Evolutionary conservation across 805 yeast species (phyloP).

Genomic region (Suhomyces sp.): DNA sequence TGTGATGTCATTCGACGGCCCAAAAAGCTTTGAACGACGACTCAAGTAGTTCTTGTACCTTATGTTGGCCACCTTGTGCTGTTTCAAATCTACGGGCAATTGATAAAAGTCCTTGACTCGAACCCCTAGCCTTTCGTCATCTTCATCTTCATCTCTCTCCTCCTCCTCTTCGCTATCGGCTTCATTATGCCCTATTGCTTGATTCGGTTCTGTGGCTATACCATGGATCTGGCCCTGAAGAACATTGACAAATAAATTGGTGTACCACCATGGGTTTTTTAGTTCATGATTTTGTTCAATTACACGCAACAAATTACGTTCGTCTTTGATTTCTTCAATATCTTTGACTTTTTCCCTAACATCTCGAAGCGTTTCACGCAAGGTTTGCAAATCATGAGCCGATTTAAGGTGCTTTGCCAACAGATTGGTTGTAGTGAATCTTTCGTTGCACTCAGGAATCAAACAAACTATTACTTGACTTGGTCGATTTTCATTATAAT

Average conservation of each 20-base stretch:
- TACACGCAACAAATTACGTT: conserved; percentile 23
- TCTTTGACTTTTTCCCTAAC: conserved; percentile 17
- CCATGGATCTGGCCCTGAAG: conserved; percentile 14
- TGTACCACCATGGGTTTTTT: conserved; percentile 44
- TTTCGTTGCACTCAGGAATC: conserved; percentile 58
- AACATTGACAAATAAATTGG: conserved; percentile 25
- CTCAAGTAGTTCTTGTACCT: conserved; percentile 25
- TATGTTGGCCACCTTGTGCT: conserved; percentile 30
- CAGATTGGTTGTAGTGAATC: conserved; percentile 60
- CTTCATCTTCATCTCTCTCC: not conserved
- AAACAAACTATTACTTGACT: conserved; percentile 36
- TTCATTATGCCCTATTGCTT: not conserved
- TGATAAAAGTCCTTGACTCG: conserved; percentile 18
- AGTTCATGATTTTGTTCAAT: conserved; percentile 33
- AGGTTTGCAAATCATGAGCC: conserved; percentile 52
- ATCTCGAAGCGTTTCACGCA: conserved; percentile 25
- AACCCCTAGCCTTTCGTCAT: conserved; percentile 4
- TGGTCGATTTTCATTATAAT: conserved; percentile 66
- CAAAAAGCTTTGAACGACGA: not conserved
- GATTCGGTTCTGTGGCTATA: not conserved
- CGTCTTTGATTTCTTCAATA: conserved; percentile 19
- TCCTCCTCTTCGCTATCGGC: not conserved
- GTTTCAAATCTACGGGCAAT: conserved; percentile 33
- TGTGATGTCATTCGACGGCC: conserved; percentile 1
- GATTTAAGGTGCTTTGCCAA: conserved; percentile 61